Base-by-base conservation (phyloP, 1,284 basidiomycete species). In the Moniliophthora roreri region DNA sequence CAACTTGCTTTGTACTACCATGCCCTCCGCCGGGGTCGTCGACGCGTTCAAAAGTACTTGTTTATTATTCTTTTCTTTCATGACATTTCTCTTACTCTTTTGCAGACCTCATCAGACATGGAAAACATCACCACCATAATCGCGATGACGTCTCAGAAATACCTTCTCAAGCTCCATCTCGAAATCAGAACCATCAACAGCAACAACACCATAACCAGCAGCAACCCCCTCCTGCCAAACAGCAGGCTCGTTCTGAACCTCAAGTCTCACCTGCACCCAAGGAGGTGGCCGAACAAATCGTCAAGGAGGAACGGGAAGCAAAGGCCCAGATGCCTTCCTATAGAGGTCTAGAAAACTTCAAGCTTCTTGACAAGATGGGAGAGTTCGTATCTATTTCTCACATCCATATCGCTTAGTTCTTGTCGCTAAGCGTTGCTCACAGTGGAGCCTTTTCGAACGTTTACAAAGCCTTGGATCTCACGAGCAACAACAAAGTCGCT, bases 361-460 rank as follows among this genome's bases (percentile, higher is more conserved):
- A 79, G 56, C 79, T 97, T 18, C 59, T 93, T 16, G 87, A 91
- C 60, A 96, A 96, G 80, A 97, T 96, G 94, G 95, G 94, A 78
- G 94, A 97, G 91, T 94, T 60, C 72, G 91, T 73, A 44, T 21
- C n/a, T 54, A 55, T 39, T 53, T 39, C 52, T 51, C 52, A 60
- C 54, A 52, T 58, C 48, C 28, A 46, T 55, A 58, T 35, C 20
- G 21, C 37, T 55, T 52, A 39, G 54, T 41, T 26, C 51, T 50
- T 45, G 44, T 49, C 58, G 51, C 39, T 56, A 21, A 21, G 34
- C 50, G 42, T 49, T 58, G 8, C 60, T 48, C 37, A 9, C 57
- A 93, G 91, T 63, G 97, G 97, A 58, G 97, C 97, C 36, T 99
- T 99, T 70, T 98, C 96, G 10, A 94, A 98, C 66, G 97, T 99